Conservation (phyloP, 1,139 yeast species). For the Blastobotrys elegans region DNA sequence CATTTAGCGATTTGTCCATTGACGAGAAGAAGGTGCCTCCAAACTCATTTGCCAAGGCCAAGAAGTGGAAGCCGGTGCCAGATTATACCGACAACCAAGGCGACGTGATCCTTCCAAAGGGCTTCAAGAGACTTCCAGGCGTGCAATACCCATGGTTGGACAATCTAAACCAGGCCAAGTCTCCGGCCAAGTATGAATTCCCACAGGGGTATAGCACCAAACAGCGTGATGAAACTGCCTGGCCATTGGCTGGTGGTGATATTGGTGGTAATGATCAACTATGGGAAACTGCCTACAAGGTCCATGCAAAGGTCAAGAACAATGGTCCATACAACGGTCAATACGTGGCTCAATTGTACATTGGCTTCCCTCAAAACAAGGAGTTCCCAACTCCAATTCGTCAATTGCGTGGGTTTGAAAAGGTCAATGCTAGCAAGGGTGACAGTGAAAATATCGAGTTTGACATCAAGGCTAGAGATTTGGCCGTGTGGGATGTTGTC, state of each 20-base stretch:
- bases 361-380: slow-evolving; percentile 47
- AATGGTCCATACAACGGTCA: slow-evolving; percentile 50
- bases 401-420: slow-evolving; percentile 57
- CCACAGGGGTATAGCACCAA: slow-evolving; percentile 48
- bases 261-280: slow-evolving; percentile 48
- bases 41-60: slow-evolving; percentile 42
- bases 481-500: slow-evolving; percentile 55
- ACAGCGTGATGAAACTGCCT: slow-evolving; percentile 34
- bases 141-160: slow-evolving; percentile 30
- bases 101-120: slow-evolving; percentile 45
- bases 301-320: slow-evolving; percentile 46
- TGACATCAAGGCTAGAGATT: slow-evolving; percentile 49
- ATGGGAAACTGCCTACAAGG: slow-evolving; percentile 45
- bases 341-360: slow-evolving; percentile 53
- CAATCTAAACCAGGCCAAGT: slow-evolving; percentile 17
- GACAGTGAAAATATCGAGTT: slow-evolving; percentile 37
- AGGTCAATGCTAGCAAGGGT: slow-evolving; percentile 38
- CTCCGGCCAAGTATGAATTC: slow-evolving; percentile 42
- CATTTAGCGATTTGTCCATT: neutral
- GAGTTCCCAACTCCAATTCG: slow-evolving; percentile 42
- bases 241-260: slow-evolving; percentile 50
- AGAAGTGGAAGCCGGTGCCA: slow-evolving; percentile 22
- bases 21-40: slow-evolving; percentile 44
- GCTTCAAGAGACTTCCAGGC: slow-evolving; percentile 18
- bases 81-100: slow-evolving; percentile 47